Evolutionary conservation across 2,329 filamentous ascomycete genomes (phyloP).

Genomic region (Nothopassalora personata): DNA sequence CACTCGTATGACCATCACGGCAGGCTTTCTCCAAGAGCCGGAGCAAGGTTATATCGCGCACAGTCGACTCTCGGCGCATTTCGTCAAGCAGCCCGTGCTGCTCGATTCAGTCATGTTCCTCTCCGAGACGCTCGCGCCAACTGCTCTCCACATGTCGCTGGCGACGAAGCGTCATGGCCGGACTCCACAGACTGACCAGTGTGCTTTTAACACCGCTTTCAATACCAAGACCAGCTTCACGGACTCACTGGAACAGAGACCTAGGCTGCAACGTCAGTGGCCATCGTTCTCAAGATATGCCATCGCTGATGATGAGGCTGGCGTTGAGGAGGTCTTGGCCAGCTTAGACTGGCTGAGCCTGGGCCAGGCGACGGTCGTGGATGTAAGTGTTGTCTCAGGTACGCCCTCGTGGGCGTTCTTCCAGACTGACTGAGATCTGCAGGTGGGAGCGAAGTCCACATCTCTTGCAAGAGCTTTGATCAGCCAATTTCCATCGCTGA

Average conservation of each 20-base stretch:
- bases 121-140: background rate
- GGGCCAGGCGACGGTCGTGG: background rate
- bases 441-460: background rate
- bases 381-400: background rate
- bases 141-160: background rate
- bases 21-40: background rate
- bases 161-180: background rate
- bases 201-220: background rate
- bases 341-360: background rate
- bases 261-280: background rate
- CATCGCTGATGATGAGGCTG: background rate
- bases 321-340: background rate
- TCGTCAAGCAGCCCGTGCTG: background rate
- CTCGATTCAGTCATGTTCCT: constrained; percentile 1
- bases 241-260: background rate
- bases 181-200: background rate
- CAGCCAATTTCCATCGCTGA: background rate
- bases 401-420: no score
- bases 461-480: background rate
- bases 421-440: background rate
- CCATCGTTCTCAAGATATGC: background rate
- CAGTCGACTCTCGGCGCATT: background rate
- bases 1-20: background rate
- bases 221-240: background rate
- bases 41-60: background rate